Percentiles rank a stretch among this genome's conserved stretches.
These are phyloP conservation scores for Tuber indicum DNA, from an alignment of 495 filamentous ascomycete species.

Conservation along the genomic window DNA sequence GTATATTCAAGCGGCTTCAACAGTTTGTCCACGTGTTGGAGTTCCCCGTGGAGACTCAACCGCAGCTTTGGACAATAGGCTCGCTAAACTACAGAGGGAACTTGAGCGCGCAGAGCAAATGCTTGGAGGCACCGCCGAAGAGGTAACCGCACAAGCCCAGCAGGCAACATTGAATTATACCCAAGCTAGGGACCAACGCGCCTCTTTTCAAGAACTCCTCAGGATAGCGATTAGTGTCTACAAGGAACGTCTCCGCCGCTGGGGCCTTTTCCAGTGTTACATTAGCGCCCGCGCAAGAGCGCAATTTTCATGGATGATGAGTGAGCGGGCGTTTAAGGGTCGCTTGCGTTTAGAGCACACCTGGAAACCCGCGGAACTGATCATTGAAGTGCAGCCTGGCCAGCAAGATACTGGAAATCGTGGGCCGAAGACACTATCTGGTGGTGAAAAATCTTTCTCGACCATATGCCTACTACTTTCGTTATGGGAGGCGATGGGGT, in stretches of 20 bases:
- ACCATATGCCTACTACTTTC: slow-evolving; percentile 87
- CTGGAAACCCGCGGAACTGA: slow-evolving; percentile 64
- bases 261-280: slow-evolving; percentile 69
- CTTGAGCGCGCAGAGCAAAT: slow-evolving; percentile 50
- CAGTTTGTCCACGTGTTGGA: slow-evolving; percentile 55
- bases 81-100: slow-evolving; percentile 54
- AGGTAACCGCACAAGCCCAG: slow-evolving; percentile 53
- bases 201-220: slow-evolving; percentile 51
- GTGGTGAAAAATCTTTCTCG: slow-evolving; percentile 95
- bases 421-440: slow-evolving; percentile 83
- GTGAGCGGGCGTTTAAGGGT: slow-evolving; percentile 81
- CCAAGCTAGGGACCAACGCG: slow-evolving; percentile 45
- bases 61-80: slow-evolving; percentile 57
- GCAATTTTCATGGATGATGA: slow-evolving; percentile 80
- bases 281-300: slow-evolving; percentile 78
- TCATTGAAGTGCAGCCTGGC: slow-evolving; percentile 77
- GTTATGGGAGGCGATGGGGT: slow-evolving; percentile 98
- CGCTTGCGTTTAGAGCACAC: slow-evolving; percentile 70
- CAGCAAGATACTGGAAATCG: slow-evolving; percentile 57
- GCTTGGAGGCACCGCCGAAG: slow-evolving; percentile 60
- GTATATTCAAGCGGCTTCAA: slow-evolving; percentile 54
- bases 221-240: slow-evolving; percentile 41
- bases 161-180: slow-evolving; percentile 46
- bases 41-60: slow-evolving; percentile 64
- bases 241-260: slow-evolving; percentile 63